A percentile compares a stretch with the other conserved stretches of the same genome.
phyloP scores from a whole-genome alignment of 176 grass and related monocot genomes.

The Poa pratensis region DNA sequence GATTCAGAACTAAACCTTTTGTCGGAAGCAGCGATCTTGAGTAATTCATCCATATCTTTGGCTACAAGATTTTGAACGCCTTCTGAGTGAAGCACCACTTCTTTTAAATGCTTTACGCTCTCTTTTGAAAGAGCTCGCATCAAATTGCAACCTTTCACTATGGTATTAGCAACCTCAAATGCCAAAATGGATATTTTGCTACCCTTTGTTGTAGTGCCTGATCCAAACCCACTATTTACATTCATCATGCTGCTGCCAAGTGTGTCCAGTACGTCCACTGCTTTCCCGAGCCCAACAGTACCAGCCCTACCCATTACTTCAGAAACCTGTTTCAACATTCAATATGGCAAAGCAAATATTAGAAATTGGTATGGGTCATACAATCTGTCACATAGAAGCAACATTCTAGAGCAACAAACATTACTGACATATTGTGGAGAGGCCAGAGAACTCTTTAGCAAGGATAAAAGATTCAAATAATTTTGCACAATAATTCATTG shows the following conservation, averaged over 20 bases:
- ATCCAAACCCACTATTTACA: conserved; percentile 71
- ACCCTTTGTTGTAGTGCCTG: conserved; percentile 68
- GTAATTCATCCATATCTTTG: conserved; percentile 95
- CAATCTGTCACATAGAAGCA: conserved; percentile 2
- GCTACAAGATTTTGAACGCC: conserved; percentile 90
- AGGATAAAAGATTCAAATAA: conserved; percentile 26
- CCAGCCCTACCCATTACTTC: conserved; percentile 87
- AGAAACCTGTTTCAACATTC: conserved; percentile 68
- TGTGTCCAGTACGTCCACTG: conserved; percentile 94
- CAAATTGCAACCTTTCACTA: conserved; percentile 93
- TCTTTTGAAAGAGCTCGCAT: conserved; percentile 94
- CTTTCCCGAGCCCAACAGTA: conserved; percentile 77
- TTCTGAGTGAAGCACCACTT: conserved; percentile 88
- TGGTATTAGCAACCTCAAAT: conserved; percentile 97
- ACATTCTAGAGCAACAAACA: conserved; percentile 26
- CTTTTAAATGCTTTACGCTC: conserved; percentile 90
- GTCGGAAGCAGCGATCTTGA: conserved; percentile 77
- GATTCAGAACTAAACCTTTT: conserved; percentile 73
- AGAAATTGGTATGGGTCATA: background rate
- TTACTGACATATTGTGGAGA: conserved; percentile 1
- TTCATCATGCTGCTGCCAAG: conserved; percentile 99
- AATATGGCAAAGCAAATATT: conserved; percentile 38
- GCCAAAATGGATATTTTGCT: conserved; percentile 93
- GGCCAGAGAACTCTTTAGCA: conserved; percentile 20
- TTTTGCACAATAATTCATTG: background rate